Base-by-base conservation (phyloP, 257 asterid genomes). In the Solanum clarkiae region DNA sequence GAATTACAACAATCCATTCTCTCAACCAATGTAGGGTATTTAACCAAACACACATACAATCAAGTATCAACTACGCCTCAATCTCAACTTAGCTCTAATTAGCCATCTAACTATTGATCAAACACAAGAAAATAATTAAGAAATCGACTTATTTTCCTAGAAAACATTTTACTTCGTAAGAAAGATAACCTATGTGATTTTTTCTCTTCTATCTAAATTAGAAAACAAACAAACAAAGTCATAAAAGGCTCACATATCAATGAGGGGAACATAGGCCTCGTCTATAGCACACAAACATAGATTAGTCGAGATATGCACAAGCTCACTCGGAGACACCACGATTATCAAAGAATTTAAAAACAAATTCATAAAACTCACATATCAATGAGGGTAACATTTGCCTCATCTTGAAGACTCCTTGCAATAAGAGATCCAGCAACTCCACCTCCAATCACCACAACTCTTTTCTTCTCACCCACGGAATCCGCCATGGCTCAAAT, bases 401-500 rank as follows among this genome's bases (percentile, higher is more conserved):
- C 84, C 36, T 42, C 54, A 36, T 75, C 79, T 51, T 85, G 84
- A 75, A 85, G 87, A 42, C 79, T 74, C 47, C 54, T 57, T 22
- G 87, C 87, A 77, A 85, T 26, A 53, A 85, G 83, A 51, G 87
- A 85, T 10, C 87, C 87, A 20, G 87, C 87, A 26, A 85, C 87
- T 16, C 87, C 87, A 74, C 87, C 87, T 45, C 87, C 87, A 77
- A 85, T 51, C 53, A 85, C 84, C 66, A 85, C 87, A 16, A 85
- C 80, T 44, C 24, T 75, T 53, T 75, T 77, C 87, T 62, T 85
- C 68, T 75, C 84, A 63, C 54, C 79, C 18, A 1, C 77, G 0
- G 51, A 44, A 62, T 79, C 77, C 55, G 45, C 84, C 84, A 75
- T 85, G 32, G 32, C 51, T 81, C 84, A 24, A 59, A 20, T n/a